Evolutionary conservation across 1,139 yeast species (phyloP).

Genomic region (Magnusiomyces ingens): DNA sequence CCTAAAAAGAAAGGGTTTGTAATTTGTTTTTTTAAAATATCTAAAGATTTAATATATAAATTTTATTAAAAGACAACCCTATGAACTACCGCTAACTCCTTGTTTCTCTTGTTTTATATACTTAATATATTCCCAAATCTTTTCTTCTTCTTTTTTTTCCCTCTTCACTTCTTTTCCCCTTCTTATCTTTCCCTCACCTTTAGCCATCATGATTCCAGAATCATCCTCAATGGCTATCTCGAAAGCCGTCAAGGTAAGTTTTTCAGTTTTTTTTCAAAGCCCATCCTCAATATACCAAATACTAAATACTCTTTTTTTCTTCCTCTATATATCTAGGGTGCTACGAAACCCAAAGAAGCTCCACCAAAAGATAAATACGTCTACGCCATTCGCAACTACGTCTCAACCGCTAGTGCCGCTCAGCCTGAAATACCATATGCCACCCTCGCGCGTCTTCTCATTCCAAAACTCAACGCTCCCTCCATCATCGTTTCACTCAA

Average conservation of each 20-base stretch:
- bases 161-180: not conserved
- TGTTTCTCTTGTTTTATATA: not conserved
- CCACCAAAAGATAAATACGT: constrained; percentile 21
- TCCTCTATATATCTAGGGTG: constrained; percentile 13
- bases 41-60: not conserved
- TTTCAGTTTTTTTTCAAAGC: not conserved
- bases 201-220: not conserved
- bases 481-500: constrained; percentile 17
- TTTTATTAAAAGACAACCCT: not conserved
- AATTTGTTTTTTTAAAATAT: not conserved
- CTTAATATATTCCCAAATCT: not conserved
- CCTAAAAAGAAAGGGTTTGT: not conserved
- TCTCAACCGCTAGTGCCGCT: constrained; percentile 12
- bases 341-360: constrained; percentile 21
- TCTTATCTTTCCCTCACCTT: not conserved
- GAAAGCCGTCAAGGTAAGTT: constrained; percentile 11
- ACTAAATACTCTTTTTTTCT: too few relatives aligned
- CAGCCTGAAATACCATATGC: constrained; percentile 17
- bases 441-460: constrained; percentile 13
- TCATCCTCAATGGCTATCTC: constrained; percentile 9
- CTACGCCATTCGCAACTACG: constrained; percentile 16
- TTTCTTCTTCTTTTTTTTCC: not conserved
- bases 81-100: not conserved
- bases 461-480: constrained; percentile 17
- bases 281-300: too few relatives aligned